Conservation (phyloP, 495 filamentous ascomycete species). For the Platismatia glauca region DNA sequence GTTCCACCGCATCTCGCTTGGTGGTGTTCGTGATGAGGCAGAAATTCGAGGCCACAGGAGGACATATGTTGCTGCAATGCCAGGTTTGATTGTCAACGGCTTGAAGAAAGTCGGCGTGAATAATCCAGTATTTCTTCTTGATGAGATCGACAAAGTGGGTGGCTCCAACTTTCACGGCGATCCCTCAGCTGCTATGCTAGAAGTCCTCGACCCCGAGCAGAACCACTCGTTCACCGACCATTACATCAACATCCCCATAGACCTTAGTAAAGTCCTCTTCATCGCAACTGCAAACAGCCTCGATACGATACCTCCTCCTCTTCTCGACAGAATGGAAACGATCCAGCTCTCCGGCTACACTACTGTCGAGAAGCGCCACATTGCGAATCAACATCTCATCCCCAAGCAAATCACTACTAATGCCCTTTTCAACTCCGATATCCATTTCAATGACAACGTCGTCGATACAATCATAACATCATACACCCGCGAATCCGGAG, state of each 20-base stretch:
- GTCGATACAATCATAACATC: conserved; percentile 89
- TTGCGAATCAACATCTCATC: conserved; percentile 84
- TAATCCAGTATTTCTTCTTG: conserved; percentile 92
- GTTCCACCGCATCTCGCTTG: conserved; percentile 95
- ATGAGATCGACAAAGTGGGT: conserved; percentile 98
- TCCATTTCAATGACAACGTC: conserved; percentile 69
- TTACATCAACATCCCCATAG: conserved; percentile 93
- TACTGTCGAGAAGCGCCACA: conserved; percentile 94
- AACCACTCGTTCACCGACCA: conserved; percentile 93
- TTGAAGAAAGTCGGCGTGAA: conserved; percentile 93
- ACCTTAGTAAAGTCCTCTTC: conserved; percentile 93
- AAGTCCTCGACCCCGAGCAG: conserved; percentile 96
- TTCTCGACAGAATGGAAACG: conserved; percentile 97
- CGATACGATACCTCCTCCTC: conserved; percentile 86
- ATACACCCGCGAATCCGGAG: conserved; percentile 96
- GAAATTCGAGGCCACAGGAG: conserved; percentile 93
- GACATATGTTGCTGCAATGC: conserved; percentile 98
- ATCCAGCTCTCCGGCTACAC: conserved; percentile 91
- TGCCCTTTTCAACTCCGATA: conserved; percentile 64
- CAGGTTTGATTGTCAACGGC: conserved; percentile 86
- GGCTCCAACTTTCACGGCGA: conserved; percentile 90
- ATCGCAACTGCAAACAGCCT: conserved; percentile 97
- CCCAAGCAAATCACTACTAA: conserved; percentile 85
- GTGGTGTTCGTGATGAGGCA: conserved; percentile 91
- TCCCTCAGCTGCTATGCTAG: conserved; percentile 96